Evolutionary conservation across 768 basidiomycete species (phyloP), one percentile per base, ranked within the genome.

Genomic region (Clavulina sp.): DNA sequence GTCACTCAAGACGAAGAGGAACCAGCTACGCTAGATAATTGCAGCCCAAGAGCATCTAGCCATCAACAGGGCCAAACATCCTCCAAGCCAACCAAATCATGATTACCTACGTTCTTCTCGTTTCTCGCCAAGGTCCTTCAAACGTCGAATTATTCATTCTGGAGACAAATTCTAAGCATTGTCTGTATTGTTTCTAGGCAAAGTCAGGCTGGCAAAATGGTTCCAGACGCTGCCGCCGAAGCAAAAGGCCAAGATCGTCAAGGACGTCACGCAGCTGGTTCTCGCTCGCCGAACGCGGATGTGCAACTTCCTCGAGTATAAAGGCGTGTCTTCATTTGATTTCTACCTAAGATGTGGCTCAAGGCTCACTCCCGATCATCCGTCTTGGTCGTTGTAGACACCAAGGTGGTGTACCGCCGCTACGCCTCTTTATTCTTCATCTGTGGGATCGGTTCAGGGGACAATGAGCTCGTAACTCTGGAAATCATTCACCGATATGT

Each of bases 301-400:
- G 87, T 95, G 89, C 63, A 97, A 96, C 66, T 83, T 97, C 60
- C 66, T 96, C 36, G 93, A 97, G 63, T 95, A 95, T 71, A 95
- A 92, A 70, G 92, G 92, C 82, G 54, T 58, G 75, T 54, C 38
- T 16, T 5, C 5, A 33, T n/a, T 16, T 16, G 19, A n/a, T n/a
- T n/a, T n/a, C n/a, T n/a, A n/a, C n/a, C n/a, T n/a, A n/a, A n/a
- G n/a, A n/a, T n/a, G n/a, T n/a, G n/a, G n/a, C n/a, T n/a, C n/a
- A n/a, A 7, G 34, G 34, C 34, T 38, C 34, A 7, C 34, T 36
- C 16, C 9, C 30, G 33, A 21, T 28, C 19, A 24, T 5, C 24
- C 26, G 16, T 28, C 26, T 6, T 4, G 9, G 43, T 7, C 7
- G 24, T 9, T 23, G 24, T 26, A 71, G 70, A 71, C 52, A 67